A percentile compares a stretch with the other conserved stretches of the same genome.
These are phyloP conservation scores for Besnoitia besnoiti DNA, from an alignment of 169 alveolate species.

Conservation along the genomic window DNA sequence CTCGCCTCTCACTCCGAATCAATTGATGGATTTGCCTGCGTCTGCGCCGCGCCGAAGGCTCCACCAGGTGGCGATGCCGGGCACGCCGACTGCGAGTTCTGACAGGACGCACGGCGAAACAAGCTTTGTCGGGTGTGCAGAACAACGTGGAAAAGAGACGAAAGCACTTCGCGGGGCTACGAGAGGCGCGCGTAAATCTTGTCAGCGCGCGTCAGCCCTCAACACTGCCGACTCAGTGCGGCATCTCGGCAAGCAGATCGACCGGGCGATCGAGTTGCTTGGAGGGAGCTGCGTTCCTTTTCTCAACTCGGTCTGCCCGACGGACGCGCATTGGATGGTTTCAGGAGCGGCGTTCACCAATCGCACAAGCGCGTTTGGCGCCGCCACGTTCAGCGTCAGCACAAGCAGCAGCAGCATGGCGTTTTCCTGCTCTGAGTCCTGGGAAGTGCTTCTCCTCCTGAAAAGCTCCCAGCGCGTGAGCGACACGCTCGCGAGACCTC, in stretches of 20 bases:
- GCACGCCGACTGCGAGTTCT: too few relatives aligned
- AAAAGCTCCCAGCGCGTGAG: slow-evolving; percentile 33
- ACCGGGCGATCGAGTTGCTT: background rate
- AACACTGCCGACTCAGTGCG: background rate
- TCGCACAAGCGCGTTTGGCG: background rate
- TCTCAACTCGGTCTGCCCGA: slow-evolving; percentile 14
- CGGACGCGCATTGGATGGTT: slow-evolving; percentile 40
- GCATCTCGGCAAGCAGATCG: background rate
- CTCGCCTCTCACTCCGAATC: background rate
- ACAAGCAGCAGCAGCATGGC: slow-evolving; percentile 13
- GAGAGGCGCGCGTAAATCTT: background rate
- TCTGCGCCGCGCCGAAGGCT: slow-evolving; percentile 12
- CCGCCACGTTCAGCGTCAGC: background rate
- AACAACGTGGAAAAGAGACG: too few relatives aligned
- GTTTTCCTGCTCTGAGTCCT: background rate
- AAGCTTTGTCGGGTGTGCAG: too few relatives aligned
- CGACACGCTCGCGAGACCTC: slow-evolving; percentile 16
- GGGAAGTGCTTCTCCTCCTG: slow-evolving; percentile 36
- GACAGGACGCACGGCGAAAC: too few relatives aligned
- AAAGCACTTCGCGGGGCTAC: too few relatives aligned
- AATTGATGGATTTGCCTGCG: background rate
- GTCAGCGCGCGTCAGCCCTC: too few relatives aligned
- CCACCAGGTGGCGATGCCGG: too few relatives aligned
- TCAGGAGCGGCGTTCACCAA: slow-evolving; percentile 25
- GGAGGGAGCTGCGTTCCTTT: slow-evolving; percentile 39